These are phyloP conservation scores for Candida gorgasii DNA, from an alignment of 805 yeast genomes.

Conservation along the genomic window DNA sequence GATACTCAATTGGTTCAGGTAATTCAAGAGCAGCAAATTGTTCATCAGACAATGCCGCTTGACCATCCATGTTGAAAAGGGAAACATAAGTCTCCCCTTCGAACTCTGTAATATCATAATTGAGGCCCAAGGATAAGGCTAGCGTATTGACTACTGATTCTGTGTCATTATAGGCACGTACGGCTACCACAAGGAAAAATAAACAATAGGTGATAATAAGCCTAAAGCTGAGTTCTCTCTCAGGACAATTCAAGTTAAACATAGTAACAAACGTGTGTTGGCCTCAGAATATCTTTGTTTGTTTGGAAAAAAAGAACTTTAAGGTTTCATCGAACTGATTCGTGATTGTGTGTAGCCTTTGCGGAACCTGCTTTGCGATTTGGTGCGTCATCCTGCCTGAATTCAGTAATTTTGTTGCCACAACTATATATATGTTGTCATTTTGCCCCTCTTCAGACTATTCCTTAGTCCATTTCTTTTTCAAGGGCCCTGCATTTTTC, in stretches of 20 bases:
- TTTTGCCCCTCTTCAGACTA: too few species aligned
- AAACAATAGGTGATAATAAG: slow-evolving; percentile 3
- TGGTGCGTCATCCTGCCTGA: too few species aligned
- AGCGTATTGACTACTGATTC: slow-evolving; percentile 3
- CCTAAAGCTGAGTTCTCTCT: background rate
- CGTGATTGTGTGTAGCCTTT: too few species aligned
- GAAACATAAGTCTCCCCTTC: slow-evolving; percentile 7
- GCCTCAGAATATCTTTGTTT: background rate
- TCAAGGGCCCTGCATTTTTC: too few species aligned
- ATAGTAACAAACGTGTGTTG: background rate
- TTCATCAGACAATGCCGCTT: slow-evolving; percentile 8
- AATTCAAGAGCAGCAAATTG: slow-evolving; percentile 10
- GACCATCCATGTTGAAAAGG: slow-evolving; percentile 9
- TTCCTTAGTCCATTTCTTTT: too few species aligned
- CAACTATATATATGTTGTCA: too few species aligned
- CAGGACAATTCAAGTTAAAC: slow-evolving; percentile 6
- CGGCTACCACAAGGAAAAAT: slow-evolving; percentile 3
- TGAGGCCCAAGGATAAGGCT: slow-evolving; percentile 6
- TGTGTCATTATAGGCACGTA: slow-evolving; percentile 6
- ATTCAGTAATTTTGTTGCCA: too few species aligned
- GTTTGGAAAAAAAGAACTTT: too few species aligned
- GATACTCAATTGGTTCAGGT: slow-evolving; percentile 9
- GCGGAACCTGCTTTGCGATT: too few species aligned
- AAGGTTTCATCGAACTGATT: too few species aligned
- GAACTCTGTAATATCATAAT: slow-evolving; percentile 8